Evolutionary conservation across 768 basidiomycete species (phyloP).

Genomic region (Tulasnella sp.): DNA sequence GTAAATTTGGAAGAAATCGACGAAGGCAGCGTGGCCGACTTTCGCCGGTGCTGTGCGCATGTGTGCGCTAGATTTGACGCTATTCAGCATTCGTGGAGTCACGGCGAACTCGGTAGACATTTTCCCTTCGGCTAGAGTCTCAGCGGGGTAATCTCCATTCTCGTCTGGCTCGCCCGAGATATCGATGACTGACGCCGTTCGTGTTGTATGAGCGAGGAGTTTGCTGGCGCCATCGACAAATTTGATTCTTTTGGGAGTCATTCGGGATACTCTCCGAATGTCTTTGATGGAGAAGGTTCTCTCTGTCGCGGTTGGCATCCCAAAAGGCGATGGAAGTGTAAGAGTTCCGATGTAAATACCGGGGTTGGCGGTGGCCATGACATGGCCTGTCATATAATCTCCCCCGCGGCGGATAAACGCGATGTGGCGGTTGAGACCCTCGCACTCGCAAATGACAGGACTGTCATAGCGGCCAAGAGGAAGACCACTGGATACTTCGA

Average conservation of each 20-base stretch:
- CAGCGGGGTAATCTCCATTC: conserved; percentile 54
- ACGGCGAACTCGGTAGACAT: conserved; percentile 63
- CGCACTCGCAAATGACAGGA: conserved; percentile 53
- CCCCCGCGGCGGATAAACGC: conserved; percentile 69
- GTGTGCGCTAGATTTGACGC: conserved; percentile 33
- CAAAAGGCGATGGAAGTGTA: conserved; percentile 48
- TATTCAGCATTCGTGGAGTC: not conserved
- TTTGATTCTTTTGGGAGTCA: conserved; percentile 55
- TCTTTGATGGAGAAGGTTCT: conserved; percentile 51
- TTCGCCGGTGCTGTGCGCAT: conserved; percentile 39
- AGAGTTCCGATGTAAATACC: conserved; percentile 70
- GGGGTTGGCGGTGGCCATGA: conserved; percentile 64
- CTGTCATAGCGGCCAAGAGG: conserved; percentile 69
- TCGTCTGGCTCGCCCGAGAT: conserved; percentile 51
- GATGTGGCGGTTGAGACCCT: conserved; percentile 48
- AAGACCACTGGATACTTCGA: conserved; percentile 57
- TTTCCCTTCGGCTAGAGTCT: conserved; percentile 56
- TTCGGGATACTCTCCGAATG: conserved; percentile 55
- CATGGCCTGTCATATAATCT: conserved; percentile 60
- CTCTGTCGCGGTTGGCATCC: conserved; percentile 20
- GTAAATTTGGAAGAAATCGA: conserved; percentile 72
- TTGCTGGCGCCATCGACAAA: conserved; percentile 57
- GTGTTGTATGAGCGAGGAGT: conserved; percentile 63
- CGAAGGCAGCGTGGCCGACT: conserved; percentile 57
- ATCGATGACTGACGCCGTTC: conserved; percentile 56